phyloP scores from a whole-genome alignment of 768 basidiomycete species.

The Lactarius quietus region DNA sequence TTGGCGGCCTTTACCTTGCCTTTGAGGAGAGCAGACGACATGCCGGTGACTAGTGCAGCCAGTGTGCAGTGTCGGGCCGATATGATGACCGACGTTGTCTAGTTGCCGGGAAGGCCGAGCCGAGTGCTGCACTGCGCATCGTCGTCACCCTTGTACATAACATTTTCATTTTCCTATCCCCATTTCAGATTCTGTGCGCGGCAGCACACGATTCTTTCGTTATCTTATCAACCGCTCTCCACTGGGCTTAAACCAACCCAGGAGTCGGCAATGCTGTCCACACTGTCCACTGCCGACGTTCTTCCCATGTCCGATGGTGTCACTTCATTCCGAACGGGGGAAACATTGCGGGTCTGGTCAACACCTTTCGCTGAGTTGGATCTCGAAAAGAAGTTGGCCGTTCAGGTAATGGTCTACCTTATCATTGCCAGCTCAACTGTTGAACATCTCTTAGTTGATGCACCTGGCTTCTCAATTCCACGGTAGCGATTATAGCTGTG shows the following conservation, averaged over 20 bases:
- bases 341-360: slow-evolving; percentile 7
- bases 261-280: slow-evolving; percentile 17
- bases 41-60: neutral
- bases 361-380: slow-evolving; percentile 15
- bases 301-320: slow-evolving; percentile 1
- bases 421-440: neutral
- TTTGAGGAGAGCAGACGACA: slow-evolving; percentile 48
- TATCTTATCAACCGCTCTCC: neutral
- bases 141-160: neutral
- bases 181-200: neutral
- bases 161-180: neutral
- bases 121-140: neutral
- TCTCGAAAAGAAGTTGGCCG: slow-evolving; percentile 24
- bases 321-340: neutral
- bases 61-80: neutral
- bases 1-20: slow-evolving; percentile 75
- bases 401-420: slow-evolving; percentile 18
- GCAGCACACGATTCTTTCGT: neutral
- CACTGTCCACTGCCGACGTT: slow-evolving; percentile 12
- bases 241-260: neutral
- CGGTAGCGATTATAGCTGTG: slow-evolving; percentile 26
- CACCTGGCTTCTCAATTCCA: slow-evolving; percentile 28
- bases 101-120: neutral
- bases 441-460: slow-evolving; percentile 17
- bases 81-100: neutral